phyloP scores from a whole-genome alignment of 768 basidiomycete genomes.

The Suillus subluteus region DNA sequence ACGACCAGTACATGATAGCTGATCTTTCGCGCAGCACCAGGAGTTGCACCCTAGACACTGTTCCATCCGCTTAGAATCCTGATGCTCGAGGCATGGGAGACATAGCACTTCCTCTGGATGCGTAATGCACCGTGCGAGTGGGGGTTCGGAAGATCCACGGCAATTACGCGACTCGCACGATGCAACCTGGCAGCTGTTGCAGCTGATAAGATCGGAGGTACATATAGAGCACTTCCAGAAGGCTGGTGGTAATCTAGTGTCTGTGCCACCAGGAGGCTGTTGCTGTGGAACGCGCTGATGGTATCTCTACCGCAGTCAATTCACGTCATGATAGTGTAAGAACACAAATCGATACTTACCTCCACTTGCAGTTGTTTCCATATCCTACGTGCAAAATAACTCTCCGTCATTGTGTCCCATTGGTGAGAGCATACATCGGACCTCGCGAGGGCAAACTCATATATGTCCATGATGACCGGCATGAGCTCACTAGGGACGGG shows the following conservation, averaged over 20 bases:
- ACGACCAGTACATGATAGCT: not conserved
- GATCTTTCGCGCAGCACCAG: not conserved
- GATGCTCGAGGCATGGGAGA: not conserved
- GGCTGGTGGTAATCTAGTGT: not conserved
- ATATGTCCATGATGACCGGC: not conserved
- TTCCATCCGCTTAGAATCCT: not conserved
- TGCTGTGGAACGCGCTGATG: not conserved
- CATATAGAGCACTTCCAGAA: not conserved
- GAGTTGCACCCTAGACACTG: not conserved
- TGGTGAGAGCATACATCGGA: constrained; percentile 8
- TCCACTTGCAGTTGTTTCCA: constrained; percentile 1
- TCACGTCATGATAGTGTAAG: not conserved
- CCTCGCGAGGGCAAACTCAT: not conserved
- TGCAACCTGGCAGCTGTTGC: not conserved
- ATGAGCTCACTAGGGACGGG: not conserved
- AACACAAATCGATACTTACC: not conserved
- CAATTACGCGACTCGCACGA: not conserved
- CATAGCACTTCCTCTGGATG: not conserved
- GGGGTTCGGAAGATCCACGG: not conserved
- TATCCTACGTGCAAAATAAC: not conserved
- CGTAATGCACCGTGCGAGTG: not conserved
- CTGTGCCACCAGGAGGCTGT: not conserved
- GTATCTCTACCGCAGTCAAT: not conserved
- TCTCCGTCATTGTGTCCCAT: not conserved
- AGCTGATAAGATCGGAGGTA: not conserved